These are phyloP conservation scores for Amphibolis antarctica DNA, from an alignment of 106 monocot genomes.

Conservation along the genomic window DNA sequence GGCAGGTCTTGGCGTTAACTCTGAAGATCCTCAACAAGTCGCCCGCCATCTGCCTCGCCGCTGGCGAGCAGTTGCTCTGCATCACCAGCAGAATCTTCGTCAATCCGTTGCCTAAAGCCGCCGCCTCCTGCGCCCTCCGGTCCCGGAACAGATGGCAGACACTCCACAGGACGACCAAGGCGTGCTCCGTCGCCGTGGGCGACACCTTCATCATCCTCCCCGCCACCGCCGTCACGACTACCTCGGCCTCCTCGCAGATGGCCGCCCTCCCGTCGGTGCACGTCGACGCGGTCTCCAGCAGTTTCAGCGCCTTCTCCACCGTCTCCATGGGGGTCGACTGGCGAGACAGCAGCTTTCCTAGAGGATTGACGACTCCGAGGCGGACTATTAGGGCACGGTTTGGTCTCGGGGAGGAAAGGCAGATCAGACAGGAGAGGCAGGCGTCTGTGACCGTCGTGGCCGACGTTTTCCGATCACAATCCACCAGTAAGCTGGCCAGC, in stretches of 20 bases:
- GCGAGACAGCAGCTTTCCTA: slow-evolving; percentile 7
- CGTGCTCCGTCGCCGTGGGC: slow-evolving; percentile 40
- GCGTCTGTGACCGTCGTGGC: slow-evolving; percentile 6
- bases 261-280: slow-evolving; percentile 18
- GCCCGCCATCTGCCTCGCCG: slow-evolving; percentile 63
- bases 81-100: slow-evolving; percentile 64
- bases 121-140: slow-evolving; percentile 47
- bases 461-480: slow-evolving; percentile 6
- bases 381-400: slow-evolving; percentile 1
- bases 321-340: slow-evolving; percentile 6
- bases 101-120: slow-evolving; percentile 36
- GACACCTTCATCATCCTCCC: slow-evolving; percentile 52
- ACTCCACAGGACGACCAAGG: slow-evolving; percentile 61
- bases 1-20: slow-evolving; percentile 47
- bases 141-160: slow-evolving; percentile 55
- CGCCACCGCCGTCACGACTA: slow-evolving; percentile 24
- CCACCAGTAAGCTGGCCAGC: slow-evolving; percentile 28
- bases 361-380: not conserved
- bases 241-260: slow-evolving; percentile 12
- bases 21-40: slow-evolving; percentile 58
- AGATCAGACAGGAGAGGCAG: slow-evolving; percentile 9
- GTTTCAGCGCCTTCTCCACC: slow-evolving; percentile 27
- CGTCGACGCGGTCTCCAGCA: slow-evolving; percentile 8
- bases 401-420: not conserved
- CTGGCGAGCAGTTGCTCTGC: slow-evolving; percentile 75